Evolutionary conservation across 2,329 filamentous ascomycete genomes (phyloP).

Genomic region (Fusarium heterosporum): DNA sequence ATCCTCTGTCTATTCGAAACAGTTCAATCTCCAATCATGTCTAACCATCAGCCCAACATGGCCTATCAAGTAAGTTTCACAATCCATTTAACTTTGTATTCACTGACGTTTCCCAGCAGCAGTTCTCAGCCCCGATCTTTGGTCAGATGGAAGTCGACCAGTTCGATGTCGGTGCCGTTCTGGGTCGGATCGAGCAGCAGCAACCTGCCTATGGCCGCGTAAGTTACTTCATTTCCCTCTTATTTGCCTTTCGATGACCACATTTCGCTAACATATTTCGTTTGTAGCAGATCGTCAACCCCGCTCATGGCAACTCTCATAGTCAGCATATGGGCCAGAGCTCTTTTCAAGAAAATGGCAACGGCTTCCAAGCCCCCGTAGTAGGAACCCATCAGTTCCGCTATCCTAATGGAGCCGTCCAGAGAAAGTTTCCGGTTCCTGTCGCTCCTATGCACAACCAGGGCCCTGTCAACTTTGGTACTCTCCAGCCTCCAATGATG

Average conservation of each 20-base stretch:
- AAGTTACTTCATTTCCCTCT: neutral
- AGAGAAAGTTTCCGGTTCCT: neutral
- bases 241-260: neutral
- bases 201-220: neutral
- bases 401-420: neutral
- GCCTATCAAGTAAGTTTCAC: constrained; percentile 11
- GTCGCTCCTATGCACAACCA: neutral
- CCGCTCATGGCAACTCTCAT: neutral
- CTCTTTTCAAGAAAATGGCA: neutral
- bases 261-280: neutral
- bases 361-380: neutral
- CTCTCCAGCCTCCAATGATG: too few relatives aligned
- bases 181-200: neutral
- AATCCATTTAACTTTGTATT: neutral
- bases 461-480: too few relatives aligned
- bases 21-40: constrained; percentile 15
- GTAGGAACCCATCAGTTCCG: neutral
- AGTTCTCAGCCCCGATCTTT: neutral
- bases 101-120: constrained; percentile 8
- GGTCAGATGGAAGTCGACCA: neutral
- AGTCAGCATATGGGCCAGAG: neutral
- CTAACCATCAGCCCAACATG: neutral
- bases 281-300: neutral
- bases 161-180: neutral
- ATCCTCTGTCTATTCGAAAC: constrained; percentile 1